phyloP scores from a whole-genome alignment of 2,329 filamentous ascomycete genomes.

The Sarocladium kiliense region DNA sequence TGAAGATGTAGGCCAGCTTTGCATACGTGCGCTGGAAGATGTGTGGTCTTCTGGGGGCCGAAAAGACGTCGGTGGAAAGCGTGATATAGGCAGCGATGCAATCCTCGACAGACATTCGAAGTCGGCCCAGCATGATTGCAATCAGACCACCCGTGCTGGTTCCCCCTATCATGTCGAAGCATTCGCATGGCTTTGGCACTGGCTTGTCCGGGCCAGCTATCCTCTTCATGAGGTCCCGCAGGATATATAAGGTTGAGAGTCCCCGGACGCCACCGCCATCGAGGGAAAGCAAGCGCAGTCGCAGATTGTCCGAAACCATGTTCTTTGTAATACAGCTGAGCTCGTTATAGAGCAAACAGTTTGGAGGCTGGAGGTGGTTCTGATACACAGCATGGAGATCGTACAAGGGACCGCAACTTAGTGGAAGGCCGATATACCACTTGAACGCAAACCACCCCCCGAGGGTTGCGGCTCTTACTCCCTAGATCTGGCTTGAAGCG shows the following conservation, averaged over 20 bases:
- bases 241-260: neutral
- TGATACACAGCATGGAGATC: no score
- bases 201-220: neutral
- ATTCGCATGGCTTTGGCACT: slow-evolving; percentile 5
- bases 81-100: slow-evolving; percentile 9
- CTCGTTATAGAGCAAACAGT: no score
- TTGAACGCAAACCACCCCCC: no score
- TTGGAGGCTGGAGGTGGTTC: no score
- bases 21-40: neutral
- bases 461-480: no score
- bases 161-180: slow-evolving; percentile 8
- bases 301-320: no score
- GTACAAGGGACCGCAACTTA: no score
- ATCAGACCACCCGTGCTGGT: slow-evolving; percentile 8
- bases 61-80: slow-evolving; percentile 6
- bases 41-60: neutral
- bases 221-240: slow-evolving; percentile 2
- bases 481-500: no score
- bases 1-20: neutral
- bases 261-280: neutral
- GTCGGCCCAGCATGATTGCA: slow-evolving; percentile 1
- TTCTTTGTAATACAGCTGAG: no score
- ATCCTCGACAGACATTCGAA: slow-evolving; percentile 9
- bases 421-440: no score
- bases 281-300: neutral